A percentile compares a stretch with the other conserved stretches of the same genome.
phyloP scores from a whole-genome alignment of 768 basidiomycete species.

The Termitomyces bulborhizus region DNA sequence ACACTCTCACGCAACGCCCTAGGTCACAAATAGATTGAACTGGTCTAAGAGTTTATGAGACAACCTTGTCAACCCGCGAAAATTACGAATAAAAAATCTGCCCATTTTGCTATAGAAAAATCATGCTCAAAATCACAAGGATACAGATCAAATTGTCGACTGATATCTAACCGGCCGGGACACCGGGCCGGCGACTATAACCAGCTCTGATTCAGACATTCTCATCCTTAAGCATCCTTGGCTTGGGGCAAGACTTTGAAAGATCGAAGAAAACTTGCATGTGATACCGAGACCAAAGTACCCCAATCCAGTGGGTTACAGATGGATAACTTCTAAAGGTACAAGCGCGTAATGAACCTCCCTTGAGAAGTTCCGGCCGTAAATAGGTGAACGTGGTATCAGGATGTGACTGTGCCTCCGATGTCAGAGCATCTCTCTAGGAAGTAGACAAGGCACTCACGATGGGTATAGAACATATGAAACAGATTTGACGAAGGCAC shows the following conservation, averaged over 20 bases:
- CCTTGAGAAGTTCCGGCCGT: constrained; percentile 1
- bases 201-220: neutral
- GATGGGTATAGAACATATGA: constrained; percentile 6
- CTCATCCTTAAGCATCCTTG: neutral
- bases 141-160: too few relatives aligned
- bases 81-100: too few relatives aligned
- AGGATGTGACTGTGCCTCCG: neutral
- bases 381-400: constrained; percentile 5
- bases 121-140: too few relatives aligned
- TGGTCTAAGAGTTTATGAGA: too few relatives aligned
- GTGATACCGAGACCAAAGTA: neutral
- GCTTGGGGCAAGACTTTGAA: too few relatives aligned
- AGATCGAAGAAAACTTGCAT: neutral
- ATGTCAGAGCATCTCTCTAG: neutral
- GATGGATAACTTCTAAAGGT: neutral
- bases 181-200: too few relatives aligned
- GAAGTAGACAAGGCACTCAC: constrained; percentile 3
- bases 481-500: neutral
- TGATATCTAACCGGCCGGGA: too few relatives aligned
- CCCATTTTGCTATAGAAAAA: too few relatives aligned
- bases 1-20: too few relatives aligned
- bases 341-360: neutral
- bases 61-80: too few relatives aligned
- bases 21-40: too few relatives aligned
- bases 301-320: neutral